These are phyloP conservation scores for Gentiana straminea DNA, from an alignment of 257 asterid species.

Conservation along the genomic window DNA sequence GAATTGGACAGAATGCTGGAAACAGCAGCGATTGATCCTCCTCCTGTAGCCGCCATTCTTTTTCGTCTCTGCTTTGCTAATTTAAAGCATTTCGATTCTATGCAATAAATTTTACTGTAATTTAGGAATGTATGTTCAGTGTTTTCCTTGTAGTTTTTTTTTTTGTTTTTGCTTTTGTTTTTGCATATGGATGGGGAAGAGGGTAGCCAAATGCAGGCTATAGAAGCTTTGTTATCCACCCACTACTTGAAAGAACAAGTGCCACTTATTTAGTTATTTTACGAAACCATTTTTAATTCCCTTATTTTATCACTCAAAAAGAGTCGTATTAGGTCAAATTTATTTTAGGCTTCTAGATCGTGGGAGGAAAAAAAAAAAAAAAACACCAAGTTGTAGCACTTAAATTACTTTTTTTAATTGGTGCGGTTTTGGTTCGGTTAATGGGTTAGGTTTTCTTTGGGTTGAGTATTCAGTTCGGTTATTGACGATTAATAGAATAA, in stretches of 20 bases:
- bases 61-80: neutral
- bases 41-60: constrained; percentile 24
- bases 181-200: neutral
- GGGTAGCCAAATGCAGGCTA: constrained; percentile 1
- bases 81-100: constrained; percentile 1
- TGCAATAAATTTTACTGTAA: too few relatives aligned
- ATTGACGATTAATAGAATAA: too few relatives aligned
- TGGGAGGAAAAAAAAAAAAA: neutral
- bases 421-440: too few relatives aligned
- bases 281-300: neutral
- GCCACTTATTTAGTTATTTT: constrained; percentile 24
- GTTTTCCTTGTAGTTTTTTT: neutral
- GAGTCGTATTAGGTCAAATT: neutral
- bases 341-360: neutral
- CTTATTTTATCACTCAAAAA: too few relatives aligned
- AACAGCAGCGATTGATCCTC: constrained; percentile 22
- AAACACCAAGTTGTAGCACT: too few relatives aligned
- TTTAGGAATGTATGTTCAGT: neutral
- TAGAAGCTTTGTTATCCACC: constrained; percentile 26
- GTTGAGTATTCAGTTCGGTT: too few relatives aligned
- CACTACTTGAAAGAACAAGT: constrained; percentile 15
- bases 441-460: too few relatives aligned
- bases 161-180: neutral
- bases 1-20: constrained; percentile 24
- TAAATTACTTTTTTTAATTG: too few relatives aligned